Evolutionary conservation across 805 yeast genomes (phyloP).

Genomic region (Candida broadrunensis): DNA sequence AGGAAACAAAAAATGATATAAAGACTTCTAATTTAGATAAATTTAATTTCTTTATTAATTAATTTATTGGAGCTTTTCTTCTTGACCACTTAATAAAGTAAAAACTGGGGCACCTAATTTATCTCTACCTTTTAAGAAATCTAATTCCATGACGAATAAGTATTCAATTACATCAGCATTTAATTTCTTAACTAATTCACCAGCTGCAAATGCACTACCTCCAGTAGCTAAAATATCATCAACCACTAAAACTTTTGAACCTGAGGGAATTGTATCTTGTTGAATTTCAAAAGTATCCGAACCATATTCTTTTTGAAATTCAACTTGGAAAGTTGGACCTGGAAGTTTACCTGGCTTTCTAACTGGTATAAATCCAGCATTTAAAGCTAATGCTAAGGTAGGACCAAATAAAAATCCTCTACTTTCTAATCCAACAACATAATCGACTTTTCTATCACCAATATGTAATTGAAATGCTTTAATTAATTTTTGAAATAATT

Average conservation of each 20-base stretch:
- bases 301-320: slow-evolving; percentile 90
- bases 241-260: slow-evolving; percentile 79
- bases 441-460: slow-evolving; percentile 69
- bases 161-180: slow-evolving; percentile 77
- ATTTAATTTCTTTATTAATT: background rate
- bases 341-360: slow-evolving; percentile 96
- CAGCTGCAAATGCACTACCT: slow-evolving; percentile 94
- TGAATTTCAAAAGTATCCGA: slow-evolving; percentile 87
- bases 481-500: slow-evolving; percentile 73
- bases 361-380: slow-evolving; percentile 90
- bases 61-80: slow-evolving; percentile 36
- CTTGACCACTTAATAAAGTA: slow-evolving; percentile 84
- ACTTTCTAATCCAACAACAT: slow-evolving; percentile 90
- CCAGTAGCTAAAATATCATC: slow-evolving; percentile 99
- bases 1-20: background rate
- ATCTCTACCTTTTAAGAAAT: slow-evolving; percentile 91
- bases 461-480: slow-evolving; percentile 78
- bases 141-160: slow-evolving; percentile 89
- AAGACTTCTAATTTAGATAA: background rate
- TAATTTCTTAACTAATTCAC: slow-evolving; percentile 65
- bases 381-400: slow-evolving; percentile 81
- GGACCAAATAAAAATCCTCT: slow-evolving; percentile 98
- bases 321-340: slow-evolving; percentile 71
- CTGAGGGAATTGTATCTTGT: slow-evolving; percentile 71
- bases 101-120: slow-evolving; percentile 82